Conservation (phyloP, 495 filamentous ascomycete genomes). For the Pseudoneurospora amorphoporcata region DNA sequence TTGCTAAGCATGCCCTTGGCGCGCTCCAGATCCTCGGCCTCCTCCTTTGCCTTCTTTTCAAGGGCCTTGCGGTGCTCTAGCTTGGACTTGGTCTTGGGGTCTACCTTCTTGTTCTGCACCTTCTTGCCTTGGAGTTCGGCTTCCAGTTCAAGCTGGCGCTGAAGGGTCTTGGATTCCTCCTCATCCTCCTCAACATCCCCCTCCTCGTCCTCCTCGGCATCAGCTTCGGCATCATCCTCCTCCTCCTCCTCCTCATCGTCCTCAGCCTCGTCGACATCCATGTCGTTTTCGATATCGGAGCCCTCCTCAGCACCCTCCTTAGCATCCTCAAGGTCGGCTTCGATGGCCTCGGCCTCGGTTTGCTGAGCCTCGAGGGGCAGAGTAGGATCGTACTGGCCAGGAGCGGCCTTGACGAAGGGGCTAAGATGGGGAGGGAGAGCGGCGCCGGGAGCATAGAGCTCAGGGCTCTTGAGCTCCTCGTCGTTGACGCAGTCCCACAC, state of each 20-base stretch:
- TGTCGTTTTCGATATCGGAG: constrained; percentile 31
- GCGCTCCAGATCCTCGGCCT: constrained; percentile 74
- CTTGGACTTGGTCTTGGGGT: constrained; percentile 49
- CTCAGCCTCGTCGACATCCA: constrained; percentile 29
- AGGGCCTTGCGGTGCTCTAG: constrained; percentile 55
- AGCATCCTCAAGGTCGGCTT: constrained; percentile 50
- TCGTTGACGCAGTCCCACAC: constrained; percentile 94
- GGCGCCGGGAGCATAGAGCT: constrained; percentile 83
- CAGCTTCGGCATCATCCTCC: constrained; percentile 30
- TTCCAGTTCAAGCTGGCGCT: constrained; percentile 78
- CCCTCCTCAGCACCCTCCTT: constrained; percentile 28
- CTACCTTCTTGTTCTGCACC: constrained; percentile 30
- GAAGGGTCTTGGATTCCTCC: constrained; percentile 35
- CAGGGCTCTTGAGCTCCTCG: constrained; percentile 73
- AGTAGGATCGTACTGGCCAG: constrained; percentile 82
- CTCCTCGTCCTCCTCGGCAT: constrained; percentile 33
- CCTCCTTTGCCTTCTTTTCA: constrained; percentile 57
- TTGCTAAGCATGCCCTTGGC: constrained; percentile 88
- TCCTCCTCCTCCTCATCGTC: constrained; percentile 39
- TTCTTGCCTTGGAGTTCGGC: constrained; percentile 61
- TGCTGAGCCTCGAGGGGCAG: constrained; percentile 70
- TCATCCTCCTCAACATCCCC: constrained; percentile 38
- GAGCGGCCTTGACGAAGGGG: constrained; percentile 82
- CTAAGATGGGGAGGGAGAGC: constrained; percentile 88
- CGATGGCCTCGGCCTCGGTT: constrained; percentile 65